Percentiles rank a stretch among this genome's conserved stretches.
Evolutionary conservation across 2,329 filamentous ascomycete species (phyloP).

Genomic region (Sporothrix schenckii): DNA sequence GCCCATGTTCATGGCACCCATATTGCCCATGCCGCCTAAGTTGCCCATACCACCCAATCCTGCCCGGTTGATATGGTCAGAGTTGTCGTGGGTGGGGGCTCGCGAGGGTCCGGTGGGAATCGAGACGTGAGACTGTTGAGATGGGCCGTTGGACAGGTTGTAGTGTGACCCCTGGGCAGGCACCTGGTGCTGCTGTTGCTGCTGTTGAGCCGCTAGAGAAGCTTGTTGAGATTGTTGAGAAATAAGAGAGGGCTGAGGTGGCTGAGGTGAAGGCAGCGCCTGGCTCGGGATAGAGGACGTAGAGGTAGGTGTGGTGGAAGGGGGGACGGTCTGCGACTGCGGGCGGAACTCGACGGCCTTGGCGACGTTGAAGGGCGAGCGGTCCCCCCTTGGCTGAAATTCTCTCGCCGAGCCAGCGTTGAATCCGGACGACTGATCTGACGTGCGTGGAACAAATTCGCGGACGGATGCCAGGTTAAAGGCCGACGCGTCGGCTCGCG

Average conservation of each 20-base stretch:
- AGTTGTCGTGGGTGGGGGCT: constrained; percentile 14
- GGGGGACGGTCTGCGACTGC: constrained; percentile 30
- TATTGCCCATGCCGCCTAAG: constrained; percentile 14
- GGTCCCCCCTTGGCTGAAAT: constrained; percentile 34
- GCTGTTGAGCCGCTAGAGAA: neutral
- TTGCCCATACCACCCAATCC: constrained; percentile 45
- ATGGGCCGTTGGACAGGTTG: constrained; percentile 31
- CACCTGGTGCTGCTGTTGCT: constrained; percentile 25
- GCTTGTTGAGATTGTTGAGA: constrained; percentile 22
- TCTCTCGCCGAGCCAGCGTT: constrained; percentile 31
- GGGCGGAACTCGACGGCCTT: constrained; percentile 36
- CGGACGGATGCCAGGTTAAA: constrained; percentile 63
- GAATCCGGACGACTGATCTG: constrained; percentile 31
- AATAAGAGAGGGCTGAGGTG: constrained; percentile 23
- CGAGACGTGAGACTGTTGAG: constrained; percentile 25
- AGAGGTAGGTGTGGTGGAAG: constrained; percentile 29
- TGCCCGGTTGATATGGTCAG: constrained; percentile 1
- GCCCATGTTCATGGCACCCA: constrained; percentile 50
- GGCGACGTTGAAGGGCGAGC: constrained; percentile 36
- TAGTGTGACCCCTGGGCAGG: constrained; percentile 3
- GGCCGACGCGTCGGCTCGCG: constrained; percentile 31
- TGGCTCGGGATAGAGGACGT: constrained; percentile 28
- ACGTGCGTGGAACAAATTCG: constrained; percentile 42
- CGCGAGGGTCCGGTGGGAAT: constrained; percentile 35
- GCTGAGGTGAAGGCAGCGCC: constrained; percentile 28